A percentile compares a stretch with the other conserved stretches of the same genome.
phyloP scores from a whole-genome alignment of 2,329 filamentous ascomycete species.

The Albifimbria verrucaria region DNA sequence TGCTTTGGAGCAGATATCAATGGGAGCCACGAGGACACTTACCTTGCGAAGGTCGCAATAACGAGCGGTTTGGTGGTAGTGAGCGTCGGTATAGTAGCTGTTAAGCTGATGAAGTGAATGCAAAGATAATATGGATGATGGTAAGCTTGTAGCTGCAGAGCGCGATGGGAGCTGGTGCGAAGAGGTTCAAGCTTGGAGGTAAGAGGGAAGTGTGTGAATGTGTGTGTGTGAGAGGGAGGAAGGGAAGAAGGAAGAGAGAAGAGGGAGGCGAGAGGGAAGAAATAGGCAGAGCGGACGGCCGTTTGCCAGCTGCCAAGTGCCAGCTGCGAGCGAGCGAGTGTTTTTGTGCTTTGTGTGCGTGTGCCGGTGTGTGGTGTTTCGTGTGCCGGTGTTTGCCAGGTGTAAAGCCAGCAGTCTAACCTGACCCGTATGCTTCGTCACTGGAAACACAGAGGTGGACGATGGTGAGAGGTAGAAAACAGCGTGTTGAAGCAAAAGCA shows the following conservation, averaged over 20 bases:
- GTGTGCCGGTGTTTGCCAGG: neutral
- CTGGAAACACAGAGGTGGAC: too few relatives aligned
- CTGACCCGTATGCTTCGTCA: neutral
- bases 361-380: neutral
- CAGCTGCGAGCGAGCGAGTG: neutral
- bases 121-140: too few relatives aligned
- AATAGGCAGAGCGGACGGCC: conserved; percentile 7
- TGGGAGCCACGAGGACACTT: too few relatives aligned
- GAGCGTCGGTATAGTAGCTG: too few relatives aligned
- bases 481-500: too few relatives aligned
- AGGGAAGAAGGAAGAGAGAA: conserved; percentile 3
- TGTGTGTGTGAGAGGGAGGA: neutral
- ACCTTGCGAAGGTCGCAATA: too few relatives aligned
- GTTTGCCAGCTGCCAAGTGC: neutral
- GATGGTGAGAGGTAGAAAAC: too few relatives aligned
- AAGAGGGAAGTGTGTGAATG: neutral
- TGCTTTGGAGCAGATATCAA: too few relatives aligned
- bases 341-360: neutral
- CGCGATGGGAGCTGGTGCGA: neutral
- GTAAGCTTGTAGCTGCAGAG: too few relatives aligned
- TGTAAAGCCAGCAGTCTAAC: neutral
- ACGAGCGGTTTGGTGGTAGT: too few relatives aligned
- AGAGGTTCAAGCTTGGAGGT: too few relatives aligned
- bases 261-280: neutral
- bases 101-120: too few relatives aligned